phyloP scores from a whole-genome alignment of 208 protist species.

The Wallacemonas sp. region DNA sequence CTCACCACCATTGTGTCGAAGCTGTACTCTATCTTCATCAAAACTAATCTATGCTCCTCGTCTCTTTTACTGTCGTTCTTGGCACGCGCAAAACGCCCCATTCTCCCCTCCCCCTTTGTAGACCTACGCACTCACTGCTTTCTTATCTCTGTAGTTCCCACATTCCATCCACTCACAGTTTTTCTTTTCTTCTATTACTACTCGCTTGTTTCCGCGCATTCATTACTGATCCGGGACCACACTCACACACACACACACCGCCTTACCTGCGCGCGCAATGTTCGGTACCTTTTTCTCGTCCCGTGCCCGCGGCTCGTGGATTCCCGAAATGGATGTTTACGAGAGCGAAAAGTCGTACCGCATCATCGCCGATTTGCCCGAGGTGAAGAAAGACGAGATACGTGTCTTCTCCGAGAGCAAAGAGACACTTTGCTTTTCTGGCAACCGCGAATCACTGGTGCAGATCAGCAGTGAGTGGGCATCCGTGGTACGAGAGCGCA shows the following conservation, averaged over 20 bases:
- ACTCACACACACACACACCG: constrained; percentile 9
- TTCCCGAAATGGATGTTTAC: constrained; percentile 69
- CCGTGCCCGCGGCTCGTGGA: constrained; percentile 61
- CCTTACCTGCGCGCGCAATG: constrained; percentile 13
- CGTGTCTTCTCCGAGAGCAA: constrained; percentile 62
- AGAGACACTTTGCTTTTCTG: constrained; percentile 43
- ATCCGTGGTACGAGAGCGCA: constrained; percentile 52
- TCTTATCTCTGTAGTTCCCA: constrained; percentile 4
- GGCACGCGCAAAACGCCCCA: too few relatives aligned
- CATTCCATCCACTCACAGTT: background rate
- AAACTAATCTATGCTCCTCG: too few relatives aligned
- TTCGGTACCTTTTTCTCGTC: constrained; percentile 47
- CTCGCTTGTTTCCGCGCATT: constrained; percentile 16
- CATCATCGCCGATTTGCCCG: constrained; percentile 69
- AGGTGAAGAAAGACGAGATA: constrained; percentile 68
- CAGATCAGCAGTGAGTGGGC: background rate
- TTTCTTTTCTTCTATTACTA: constrained; percentile 2
- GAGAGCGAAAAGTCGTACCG: constrained; percentile 62
- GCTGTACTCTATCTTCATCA: too few relatives aligned
- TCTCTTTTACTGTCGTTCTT: too few relatives aligned
- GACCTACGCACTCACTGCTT: too few relatives aligned
- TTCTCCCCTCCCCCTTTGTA: too few relatives aligned
- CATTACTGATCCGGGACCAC: background rate
- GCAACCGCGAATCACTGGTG: constrained; percentile 26
- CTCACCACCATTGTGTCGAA: too few relatives aligned